Conservation (phyloP, 1,284 basidiomycete species). For the Exobasidium rhododendri region DNA sequence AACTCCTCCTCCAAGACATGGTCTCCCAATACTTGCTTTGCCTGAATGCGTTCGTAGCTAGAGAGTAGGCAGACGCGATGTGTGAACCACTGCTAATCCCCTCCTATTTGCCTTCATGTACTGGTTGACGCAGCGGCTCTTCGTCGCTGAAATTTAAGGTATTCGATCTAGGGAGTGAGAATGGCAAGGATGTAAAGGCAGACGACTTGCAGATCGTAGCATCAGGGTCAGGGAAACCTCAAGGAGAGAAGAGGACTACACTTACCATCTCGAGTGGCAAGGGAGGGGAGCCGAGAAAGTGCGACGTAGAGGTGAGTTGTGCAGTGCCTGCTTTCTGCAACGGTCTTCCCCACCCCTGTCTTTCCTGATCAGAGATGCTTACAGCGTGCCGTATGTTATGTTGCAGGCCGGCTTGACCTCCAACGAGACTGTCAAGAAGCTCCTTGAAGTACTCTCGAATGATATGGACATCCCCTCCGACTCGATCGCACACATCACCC, state of each 20-base stretch:
- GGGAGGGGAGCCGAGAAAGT: neutral
- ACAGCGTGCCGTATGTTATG: too few species aligned
- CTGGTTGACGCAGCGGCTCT: conserved; percentile 25
- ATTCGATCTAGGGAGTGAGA: conserved; percentile 4
- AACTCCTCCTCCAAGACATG: too few species aligned
- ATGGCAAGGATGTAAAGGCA: neutral
- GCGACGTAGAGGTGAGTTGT: neutral
- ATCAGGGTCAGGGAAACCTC: neutral
- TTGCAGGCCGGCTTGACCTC: neutral
- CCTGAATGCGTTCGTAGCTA: conserved; percentile 7
- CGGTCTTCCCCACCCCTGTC: too few species aligned
- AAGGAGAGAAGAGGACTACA: neutral
- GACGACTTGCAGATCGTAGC: neutral
- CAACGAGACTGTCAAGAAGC: neutral
- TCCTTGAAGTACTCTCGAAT: neutral
- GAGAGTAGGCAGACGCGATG: neutral
- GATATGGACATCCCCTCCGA: neutral
- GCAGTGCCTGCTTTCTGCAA: neutral
- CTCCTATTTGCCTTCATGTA: neutral
- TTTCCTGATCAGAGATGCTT: too few species aligned
- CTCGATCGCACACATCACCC: conserved; percentile 13
- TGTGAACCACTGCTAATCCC: neutral
- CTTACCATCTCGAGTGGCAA: neutral
- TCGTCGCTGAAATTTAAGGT: conserved; percentile 31
- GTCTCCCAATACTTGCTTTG: neutral